A percentile compares a stretch with the other conserved stretches of the same genome.
phyloP scores from a whole-genome alignment of 1,284 basidiomycete genomes.

The Marasmius sp. region DNA sequence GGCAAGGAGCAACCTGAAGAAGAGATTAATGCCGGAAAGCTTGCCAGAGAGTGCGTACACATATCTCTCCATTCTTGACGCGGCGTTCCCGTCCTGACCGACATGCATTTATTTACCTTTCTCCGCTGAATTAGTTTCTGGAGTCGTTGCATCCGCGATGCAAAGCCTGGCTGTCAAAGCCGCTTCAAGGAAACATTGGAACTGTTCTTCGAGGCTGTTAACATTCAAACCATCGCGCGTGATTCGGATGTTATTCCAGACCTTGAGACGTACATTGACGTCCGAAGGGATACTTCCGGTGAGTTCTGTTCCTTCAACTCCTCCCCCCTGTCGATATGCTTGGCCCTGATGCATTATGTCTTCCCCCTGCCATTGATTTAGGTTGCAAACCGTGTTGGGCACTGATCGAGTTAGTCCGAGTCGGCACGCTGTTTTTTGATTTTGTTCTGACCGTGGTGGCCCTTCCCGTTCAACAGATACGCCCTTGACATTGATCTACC shows the following conservation, averaged over 20 bases:
- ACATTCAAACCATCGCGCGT: conserved; percentile 52
- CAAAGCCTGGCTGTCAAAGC: conserved; percentile 47
- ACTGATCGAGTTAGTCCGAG: conserved; percentile 43
- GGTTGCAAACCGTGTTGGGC: conserved; percentile 62
- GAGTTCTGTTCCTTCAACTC: conserved; percentile 7
- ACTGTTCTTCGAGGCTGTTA: conserved; percentile 55
- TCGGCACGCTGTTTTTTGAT: not conserved
- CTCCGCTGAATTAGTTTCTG: conserved; percentile 44
- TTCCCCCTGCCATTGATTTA: conserved; percentile 12
- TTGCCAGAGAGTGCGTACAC: conserved; percentile 52
- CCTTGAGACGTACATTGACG: conserved; percentile 57
- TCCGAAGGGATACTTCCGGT: conserved; percentile 57
- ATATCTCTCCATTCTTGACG: not conserved
- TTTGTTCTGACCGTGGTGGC: not conserved
- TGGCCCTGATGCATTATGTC: not conserved
- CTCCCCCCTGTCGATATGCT: conserved; percentile 6
- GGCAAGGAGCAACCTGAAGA: conserved; percentile 35
- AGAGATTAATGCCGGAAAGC: conserved; percentile 47
- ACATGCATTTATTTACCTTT: not conserved
- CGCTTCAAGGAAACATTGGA: conserved; percentile 58
- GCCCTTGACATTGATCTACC: conserved; percentile 57
- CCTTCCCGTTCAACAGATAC: conserved; percentile 19
- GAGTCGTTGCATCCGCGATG: conserved; percentile 46
- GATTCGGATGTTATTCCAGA: conserved; percentile 47
- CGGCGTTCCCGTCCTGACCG: not conserved